Evolutionary conservation across 2,329 filamentous ascomycete species (phyloP), one percentile per base, ranked within the genome.

Genomic region (Botrytis fabae): DNA sequence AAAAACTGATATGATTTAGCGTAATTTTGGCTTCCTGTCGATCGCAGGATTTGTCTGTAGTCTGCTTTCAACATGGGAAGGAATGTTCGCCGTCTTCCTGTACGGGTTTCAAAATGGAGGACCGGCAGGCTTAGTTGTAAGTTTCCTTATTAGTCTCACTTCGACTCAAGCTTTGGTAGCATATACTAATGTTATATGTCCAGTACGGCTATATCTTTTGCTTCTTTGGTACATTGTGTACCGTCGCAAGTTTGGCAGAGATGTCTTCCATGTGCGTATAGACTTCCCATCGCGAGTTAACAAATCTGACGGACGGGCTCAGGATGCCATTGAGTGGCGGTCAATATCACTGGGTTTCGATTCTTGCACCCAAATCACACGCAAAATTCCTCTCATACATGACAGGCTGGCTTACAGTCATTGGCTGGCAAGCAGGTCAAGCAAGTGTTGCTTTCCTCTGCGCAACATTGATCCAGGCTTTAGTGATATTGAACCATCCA

Each of bases 271-370:
- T 78, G 77, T 78, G 71, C 63, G 76, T 73, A 48, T 62, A 73
- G 35, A 38, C 75, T 16, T 51, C 38, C 48, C 14, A 35, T n/a
- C 22, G 4, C 73, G 20, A 28, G 28, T 59, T 35, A 14, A 61
- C 28, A 54, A 16, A 63, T 48, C 69, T 68, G 68, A 62, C 18
- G n/a, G 54, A 51, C 14, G 25, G 40, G 32, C 25, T 44, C 35
- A 77, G 76, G 83, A 86, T 86, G 4, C 88, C 87, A 0, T 89
- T 86, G 0, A 84, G 84, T 32, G 87, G 87, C 20, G 87, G 88
- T 3, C 87, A 89, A 76, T 89, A 88, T 73, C 85, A 87, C 75
- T 88, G 86, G 86, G 86, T 88, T 1, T 86, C 84, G 0, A 85
- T 87, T 70, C 86, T 88, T 73, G 83, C 86, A 1, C 84, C 86